Conservation (phyloP, 495 filamentous ascomycete genomes). For the Penicillium diatomitis region DNA sequence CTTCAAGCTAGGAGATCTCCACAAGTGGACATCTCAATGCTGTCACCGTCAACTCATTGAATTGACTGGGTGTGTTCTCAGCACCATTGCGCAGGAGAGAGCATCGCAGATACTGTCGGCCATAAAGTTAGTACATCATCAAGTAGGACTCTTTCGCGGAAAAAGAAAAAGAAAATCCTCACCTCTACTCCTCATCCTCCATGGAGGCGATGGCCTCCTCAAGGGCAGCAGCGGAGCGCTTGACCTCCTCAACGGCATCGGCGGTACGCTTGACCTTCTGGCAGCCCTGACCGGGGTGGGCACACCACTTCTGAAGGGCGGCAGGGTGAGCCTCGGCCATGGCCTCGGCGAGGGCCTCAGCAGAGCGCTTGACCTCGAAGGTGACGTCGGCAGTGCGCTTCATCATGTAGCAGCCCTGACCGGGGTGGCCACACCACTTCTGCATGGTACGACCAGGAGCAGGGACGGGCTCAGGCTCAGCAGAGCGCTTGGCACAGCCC, state of each 20-base stretch:
- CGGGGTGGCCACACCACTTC: constrained; percentile 23
- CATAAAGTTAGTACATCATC: neutral
- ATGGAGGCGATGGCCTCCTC: constrained; percentile 34
- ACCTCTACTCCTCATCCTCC: constrained; percentile 23
- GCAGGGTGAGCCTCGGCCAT: constrained; percentile 25
- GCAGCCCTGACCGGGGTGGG: constrained; percentile 33
- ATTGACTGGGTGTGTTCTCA: no score
- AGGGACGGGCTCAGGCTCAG: neutral
- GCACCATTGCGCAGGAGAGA: no score
- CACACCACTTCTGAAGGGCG: constrained; percentile 30
- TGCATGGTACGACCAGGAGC: constrained; percentile 1
- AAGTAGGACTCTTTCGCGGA: neutral
- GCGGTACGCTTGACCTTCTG: constrained; percentile 39
- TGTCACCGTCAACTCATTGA: no score
- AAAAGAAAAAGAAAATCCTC: neutral
- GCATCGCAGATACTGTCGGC: neutral
- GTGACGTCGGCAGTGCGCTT: constrained; percentile 26
- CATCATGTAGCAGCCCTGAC: constrained; percentile 21
- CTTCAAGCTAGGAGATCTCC: neutral
- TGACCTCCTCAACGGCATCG: constrained; percentile 27
- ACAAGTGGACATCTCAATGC: neutral
- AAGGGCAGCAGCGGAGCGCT: constrained; percentile 30
- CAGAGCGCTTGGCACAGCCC: no score
- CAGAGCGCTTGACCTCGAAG: constrained; percentile 39
- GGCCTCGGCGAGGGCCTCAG: constrained; percentile 40